A percentile compares a stretch with the other conserved stretches of the same genome.
Evolutionary conservation across 257 asterid genomes (phyloP).

Genomic region (Primulina tabacum): DNA sequence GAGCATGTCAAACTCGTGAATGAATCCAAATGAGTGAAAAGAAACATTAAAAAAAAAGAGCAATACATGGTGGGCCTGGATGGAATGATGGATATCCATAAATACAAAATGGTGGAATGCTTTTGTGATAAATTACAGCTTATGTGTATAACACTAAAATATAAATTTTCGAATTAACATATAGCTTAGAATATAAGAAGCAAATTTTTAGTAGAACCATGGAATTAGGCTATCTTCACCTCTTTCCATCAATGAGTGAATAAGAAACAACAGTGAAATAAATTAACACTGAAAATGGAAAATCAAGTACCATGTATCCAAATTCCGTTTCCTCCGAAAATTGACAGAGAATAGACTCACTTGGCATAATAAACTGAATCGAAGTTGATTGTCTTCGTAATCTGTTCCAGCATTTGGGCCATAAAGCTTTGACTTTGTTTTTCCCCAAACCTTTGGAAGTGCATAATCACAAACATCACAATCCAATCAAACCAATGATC

Average conservation of each 20-base stretch:
- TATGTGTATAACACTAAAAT: neutral
- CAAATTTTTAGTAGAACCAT: neutral
- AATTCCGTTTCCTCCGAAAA: neutral
- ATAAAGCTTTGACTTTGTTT: conserved; percentile 74
- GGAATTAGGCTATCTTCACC: neutral
- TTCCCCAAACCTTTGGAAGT: conserved; percentile 70
- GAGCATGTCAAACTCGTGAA: neutral
- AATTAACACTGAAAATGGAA: too few relatives aligned
- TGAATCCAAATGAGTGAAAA: conserved; percentile 1
- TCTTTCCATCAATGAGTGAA: neutral
- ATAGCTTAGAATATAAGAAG: neutral
- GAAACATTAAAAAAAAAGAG: neutral
- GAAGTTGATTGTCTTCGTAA: conserved; percentile 74
- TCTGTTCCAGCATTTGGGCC: conserved; percentile 86
- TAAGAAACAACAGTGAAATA: neutral
- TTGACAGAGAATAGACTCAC: conserved; percentile 35
- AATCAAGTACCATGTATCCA: neutral
- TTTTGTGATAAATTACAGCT: neutral
- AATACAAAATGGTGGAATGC: neutral
- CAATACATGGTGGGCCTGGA: neutral
- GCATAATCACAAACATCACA: conserved; percentile 18
- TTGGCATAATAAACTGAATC: conserved; percentile 83
- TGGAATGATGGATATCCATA: neutral
- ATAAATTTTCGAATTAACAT: neutral
- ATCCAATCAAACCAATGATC: neutral